Evolutionary conservation across 306 rosid species (phyloP).

Genomic region (Quercus gilva): DNA sequence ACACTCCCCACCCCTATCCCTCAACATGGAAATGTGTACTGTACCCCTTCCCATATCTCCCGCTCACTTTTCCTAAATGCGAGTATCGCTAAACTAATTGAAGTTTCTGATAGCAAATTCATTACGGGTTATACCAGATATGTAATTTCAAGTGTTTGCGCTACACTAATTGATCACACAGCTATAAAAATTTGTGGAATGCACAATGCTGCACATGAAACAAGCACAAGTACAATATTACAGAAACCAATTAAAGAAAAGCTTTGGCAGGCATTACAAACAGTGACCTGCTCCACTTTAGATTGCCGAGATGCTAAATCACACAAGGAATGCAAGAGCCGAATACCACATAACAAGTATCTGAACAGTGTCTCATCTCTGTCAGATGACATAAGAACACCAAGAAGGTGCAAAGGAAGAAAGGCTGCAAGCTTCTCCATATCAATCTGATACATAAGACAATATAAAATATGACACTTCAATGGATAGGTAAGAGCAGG

Average conservation of each 20-base stretch:
- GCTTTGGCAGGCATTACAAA: constrained; percentile 1
- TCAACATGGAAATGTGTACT: background rate
- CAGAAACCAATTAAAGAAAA: constrained; percentile 14
- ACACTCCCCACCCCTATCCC: background rate
- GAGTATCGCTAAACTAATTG: background rate
- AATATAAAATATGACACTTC: constrained; percentile 22
- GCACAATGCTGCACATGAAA: constrained; percentile 8
- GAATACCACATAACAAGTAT: constrained; percentile 69
- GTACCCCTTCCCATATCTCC: background rate
- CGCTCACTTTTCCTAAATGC: background rate
- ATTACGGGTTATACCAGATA: background rate
- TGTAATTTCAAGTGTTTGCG: constrained; percentile 1
- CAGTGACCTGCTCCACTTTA: constrained; percentile 81
- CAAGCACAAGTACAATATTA: constrained; percentile 6
- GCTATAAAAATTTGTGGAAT: background rate
- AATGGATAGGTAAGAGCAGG: constrained; percentile 10
- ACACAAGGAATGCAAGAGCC: constrained; percentile 84
- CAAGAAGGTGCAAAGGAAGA: constrained; percentile 83
- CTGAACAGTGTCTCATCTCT: constrained; percentile 56
- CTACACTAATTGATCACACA: constrained; percentile 5
- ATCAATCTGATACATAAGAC: constrained; percentile 61
- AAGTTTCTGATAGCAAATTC: background rate
- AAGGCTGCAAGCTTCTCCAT: constrained; percentile 74
- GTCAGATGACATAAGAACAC: constrained; percentile 53
- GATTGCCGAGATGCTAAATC: constrained; percentile 84